These are phyloP conservation scores for Populus nigra DNA, from an alignment of 345 rosid species.

Conservation along the genomic window DNA sequence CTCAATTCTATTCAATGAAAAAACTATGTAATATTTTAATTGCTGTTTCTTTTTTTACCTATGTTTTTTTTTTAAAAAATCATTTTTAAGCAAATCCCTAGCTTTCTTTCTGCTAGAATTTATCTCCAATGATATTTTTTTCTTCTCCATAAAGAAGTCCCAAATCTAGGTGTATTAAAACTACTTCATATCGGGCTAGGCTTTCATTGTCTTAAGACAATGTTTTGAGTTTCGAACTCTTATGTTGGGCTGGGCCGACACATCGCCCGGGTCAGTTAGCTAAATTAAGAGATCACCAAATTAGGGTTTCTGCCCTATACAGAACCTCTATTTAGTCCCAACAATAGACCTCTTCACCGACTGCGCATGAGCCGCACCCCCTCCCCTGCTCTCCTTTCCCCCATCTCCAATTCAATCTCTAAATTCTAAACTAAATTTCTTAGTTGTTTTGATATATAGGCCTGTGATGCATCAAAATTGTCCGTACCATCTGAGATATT, in stretches of 20 bases:
- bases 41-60: no score
- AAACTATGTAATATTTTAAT: no score
- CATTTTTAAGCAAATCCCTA: no score
- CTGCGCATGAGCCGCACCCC: not conserved
- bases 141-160: no score
- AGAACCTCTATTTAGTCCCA: not conserved
- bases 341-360: accelerated
- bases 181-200: not conserved
- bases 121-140: not conserved
- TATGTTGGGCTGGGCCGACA: not conserved
- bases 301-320: not conserved
- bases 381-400: not conserved
- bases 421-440: not conserved
- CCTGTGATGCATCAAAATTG: conserved; percentile 14
- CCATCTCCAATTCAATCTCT: not conserved
- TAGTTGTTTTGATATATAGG: not conserved
- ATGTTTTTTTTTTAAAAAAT: no score
- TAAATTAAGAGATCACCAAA: not conserved
- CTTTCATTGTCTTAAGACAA: not conserved
- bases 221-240: not conserved
- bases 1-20: no score
- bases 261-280: not conserved
- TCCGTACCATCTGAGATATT: conserved; percentile 20
- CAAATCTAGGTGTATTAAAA: no score
- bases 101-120: not conserved